phyloP scores from a whole-genome alignment of 148 eudicot genomes.

The Agrostemma githago region DNA sequence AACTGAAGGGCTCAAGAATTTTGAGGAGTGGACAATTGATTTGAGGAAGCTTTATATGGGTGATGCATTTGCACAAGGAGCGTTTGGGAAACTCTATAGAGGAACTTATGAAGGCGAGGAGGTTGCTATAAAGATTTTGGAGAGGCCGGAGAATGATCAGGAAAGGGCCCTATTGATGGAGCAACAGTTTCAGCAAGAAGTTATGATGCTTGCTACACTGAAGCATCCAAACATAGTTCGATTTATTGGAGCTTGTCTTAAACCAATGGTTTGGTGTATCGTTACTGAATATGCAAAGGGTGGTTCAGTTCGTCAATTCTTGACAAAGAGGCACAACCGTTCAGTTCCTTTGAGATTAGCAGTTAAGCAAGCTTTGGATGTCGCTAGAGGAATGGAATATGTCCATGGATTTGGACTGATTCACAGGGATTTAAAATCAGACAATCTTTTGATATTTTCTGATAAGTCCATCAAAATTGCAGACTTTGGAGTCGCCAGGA shows the following conservation, averaged over 20 bases:
- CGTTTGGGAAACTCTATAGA: constrained; percentile 88
- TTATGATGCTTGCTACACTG: constrained; percentile 91
- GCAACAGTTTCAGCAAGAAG: constrained; percentile 97
- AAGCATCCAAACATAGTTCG: constrained; percentile 91
- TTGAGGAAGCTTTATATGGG: constrained; percentile 87
- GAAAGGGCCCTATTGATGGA: constrained; percentile 88
- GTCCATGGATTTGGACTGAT: constrained; percentile 76
- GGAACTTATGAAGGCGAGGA: constrained; percentile 90
- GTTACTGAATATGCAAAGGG: constrained; percentile 96
- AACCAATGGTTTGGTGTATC: constrained; percentile 97
- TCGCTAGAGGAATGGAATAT: constrained; percentile 96
- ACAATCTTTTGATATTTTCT: constrained; percentile 76
- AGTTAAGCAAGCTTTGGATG: constrained; percentile 94
- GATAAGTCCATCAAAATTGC: constrained; percentile 93
- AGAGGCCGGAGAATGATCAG: constrained; percentile 84
- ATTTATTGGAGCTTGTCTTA: constrained; percentile 85
- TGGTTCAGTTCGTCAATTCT: constrained; percentile 85
- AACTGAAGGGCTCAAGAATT: constrained; percentile 73
- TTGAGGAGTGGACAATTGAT: constrained; percentile 90
- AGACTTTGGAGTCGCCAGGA: constrained; percentile 95
- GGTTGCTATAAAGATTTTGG: constrained; percentile 94
- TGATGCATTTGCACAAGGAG: constrained; percentile 93
- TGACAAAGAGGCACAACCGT: constrained; percentile 70
- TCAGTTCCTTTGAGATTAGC: constrained; percentile 86
- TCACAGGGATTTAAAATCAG: constrained; percentile 86